A percentile compares a stretch with the other conserved stretches of the same genome.
These are phyloP conservation scores for Phlegmacium glaucopus DNA, from an alignment of 768 basidiomycete species.

Conservation along the genomic window DNA sequence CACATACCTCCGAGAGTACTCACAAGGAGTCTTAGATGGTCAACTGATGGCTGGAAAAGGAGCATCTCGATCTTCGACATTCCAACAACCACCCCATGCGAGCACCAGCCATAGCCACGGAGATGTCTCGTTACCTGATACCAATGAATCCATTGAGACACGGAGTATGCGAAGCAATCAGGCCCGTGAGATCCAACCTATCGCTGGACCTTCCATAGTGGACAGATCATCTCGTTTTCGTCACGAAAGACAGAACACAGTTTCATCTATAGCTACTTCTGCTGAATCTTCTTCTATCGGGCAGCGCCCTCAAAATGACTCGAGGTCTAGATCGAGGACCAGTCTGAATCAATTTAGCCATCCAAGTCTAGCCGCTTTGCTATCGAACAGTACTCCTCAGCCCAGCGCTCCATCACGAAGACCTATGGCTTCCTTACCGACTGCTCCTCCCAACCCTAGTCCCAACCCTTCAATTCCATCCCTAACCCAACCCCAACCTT, in stretches of 20 bases:
- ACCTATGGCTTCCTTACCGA: not conserved
- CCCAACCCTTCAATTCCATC: no score
- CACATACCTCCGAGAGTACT: slow-evolving; percentile 15
- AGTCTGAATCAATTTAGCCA: slow-evolving; percentile 3
- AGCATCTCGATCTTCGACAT: not conserved
- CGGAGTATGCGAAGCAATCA: no score
- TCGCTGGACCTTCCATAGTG: slow-evolving; percentile 4
- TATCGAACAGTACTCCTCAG: slow-evolving; percentile 3
- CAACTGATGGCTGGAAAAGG: not conserved
- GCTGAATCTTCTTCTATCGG: slow-evolving; percentile 2
- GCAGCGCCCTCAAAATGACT: not conserved
- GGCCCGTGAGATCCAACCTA: not conserved
- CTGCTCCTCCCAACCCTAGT: no score
- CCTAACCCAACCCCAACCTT: no score
- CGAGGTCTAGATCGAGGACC: slow-evolving; percentile 10
- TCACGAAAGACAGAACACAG: slow-evolving; percentile 10
- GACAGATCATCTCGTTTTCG: slow-evolving; percentile 4
- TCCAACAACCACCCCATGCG: not conserved
- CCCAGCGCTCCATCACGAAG: not conserved
- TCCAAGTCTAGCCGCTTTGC: slow-evolving; percentile 10
- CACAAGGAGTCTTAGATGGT: slow-evolving; percentile 16
- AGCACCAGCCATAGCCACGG: slow-evolving; percentile 3
- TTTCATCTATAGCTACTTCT: slow-evolving; percentile 10
- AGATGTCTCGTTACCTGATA: not conserved
- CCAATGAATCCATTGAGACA: no score